A percentile compares a stretch with the other conserved stretches of the same genome.
These are phyloP conservation scores for Crithidia thermophila DNA, from an alignment of 208 protist genomes.

Conservation along the genomic window DNA sequence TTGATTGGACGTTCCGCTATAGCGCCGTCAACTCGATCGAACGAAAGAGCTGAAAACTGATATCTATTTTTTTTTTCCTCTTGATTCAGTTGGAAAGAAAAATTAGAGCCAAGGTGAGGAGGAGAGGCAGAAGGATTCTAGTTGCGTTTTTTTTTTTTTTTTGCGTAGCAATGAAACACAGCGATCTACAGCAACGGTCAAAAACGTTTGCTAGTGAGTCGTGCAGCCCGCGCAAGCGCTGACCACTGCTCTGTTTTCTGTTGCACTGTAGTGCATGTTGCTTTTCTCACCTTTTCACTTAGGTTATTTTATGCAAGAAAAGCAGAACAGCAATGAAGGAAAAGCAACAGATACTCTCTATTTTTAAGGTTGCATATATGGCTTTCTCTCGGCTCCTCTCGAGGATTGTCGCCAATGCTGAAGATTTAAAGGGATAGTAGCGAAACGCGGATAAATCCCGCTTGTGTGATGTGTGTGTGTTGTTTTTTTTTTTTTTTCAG, in stretches of 20 bases:
- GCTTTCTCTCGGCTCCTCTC: background rate
- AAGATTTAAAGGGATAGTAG: no score
- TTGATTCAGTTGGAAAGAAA: background rate
- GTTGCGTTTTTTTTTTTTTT: no score
- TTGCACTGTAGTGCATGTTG: no score
- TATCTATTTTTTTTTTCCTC: background rate
- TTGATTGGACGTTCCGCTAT: background rate
- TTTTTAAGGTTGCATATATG: background rate
- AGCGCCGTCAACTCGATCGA: conserved; percentile 8
- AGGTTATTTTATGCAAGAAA: no score
- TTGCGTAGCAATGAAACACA: no score
- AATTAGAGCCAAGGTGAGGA: background rate
- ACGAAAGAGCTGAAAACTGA: background rate
- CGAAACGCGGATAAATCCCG: background rate
- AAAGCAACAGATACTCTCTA: background rate
- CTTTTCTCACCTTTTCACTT: no score
- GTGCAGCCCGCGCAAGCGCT: no score
- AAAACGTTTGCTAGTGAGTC: no score
- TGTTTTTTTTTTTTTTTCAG: background rate
- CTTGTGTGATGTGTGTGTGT: background rate
- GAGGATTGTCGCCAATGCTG: no score
- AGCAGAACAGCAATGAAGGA: no score
- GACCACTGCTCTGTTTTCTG: no score
- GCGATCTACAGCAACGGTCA: no score
- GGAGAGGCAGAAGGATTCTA: background rate